Conservation (phyloP, 345 rosid species). For the Heritiera littoralis region DNA sequence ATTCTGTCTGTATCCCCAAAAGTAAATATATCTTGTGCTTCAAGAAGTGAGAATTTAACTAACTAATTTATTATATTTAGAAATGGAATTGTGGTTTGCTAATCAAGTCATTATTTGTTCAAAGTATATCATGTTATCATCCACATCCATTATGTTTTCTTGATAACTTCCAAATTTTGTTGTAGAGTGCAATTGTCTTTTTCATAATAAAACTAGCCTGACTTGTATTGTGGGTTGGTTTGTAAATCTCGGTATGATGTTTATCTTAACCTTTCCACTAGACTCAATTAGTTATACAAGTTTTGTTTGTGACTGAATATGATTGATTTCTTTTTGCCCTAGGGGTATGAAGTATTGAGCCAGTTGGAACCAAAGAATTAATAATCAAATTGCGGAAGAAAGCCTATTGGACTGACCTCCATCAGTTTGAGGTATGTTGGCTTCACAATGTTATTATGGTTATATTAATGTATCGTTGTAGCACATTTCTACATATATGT, state of each 20-base stretch:
- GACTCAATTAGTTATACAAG: no score
- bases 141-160: not conserved
- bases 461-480: no score
- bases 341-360: conserved; percentile 76
- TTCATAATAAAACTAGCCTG: conserved; percentile 1
- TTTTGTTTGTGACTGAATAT: conserved; percentile 23
- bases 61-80: not conserved
- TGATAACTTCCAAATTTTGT: not conserved
- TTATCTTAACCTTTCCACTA: no score
- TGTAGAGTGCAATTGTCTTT: not conserved
- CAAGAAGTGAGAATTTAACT: not conserved
- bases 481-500: no score
- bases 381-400: no score
- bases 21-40: not conserved
- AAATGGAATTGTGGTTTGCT: not conserved
- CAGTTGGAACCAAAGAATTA: conserved; percentile 85
- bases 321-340: conserved; percentile 31
- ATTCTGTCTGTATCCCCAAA: not conserved
- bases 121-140: not conserved
- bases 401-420: no score
- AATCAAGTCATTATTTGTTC: not conserved
- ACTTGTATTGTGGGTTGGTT: no score
- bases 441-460: no score
- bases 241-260: no score
- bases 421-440: no score